Base-by-base conservation (phyloP, 1,284 basidiomycete genomes). In the Pseudozyma sp. region DNA sequence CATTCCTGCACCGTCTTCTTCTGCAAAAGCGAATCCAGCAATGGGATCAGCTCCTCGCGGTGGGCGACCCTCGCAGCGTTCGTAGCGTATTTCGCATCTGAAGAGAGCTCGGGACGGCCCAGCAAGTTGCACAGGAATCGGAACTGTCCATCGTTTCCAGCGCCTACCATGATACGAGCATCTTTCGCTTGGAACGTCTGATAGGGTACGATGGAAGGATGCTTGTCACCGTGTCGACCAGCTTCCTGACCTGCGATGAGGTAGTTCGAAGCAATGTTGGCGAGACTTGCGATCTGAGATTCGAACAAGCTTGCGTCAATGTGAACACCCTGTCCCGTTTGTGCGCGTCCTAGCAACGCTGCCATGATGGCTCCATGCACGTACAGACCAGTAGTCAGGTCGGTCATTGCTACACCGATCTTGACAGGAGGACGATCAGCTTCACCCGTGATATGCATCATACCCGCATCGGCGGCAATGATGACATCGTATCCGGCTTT, bases 231-330 rank as follows among this genome's bases (percentile, higher is more conserved):
- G 85, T 94, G 91, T 53, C 95, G 88, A n/a, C 89, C 88, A 10
- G 92, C 95, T 85, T 96, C 93, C 85, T 92, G 87, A 1, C 92
- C 92, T 8, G 92, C 89, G 64, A 97, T 92, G 53, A 97, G 89
- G 86, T 94, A 97, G 86, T 95, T 97, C 12, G 92, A 93, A 5
- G 92, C 95, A 64, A 98, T 94, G 83, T 97, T 97, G 1, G 91
- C 94, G 7, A 97, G 89, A 9, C 92, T 93, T 9, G 95, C 94
- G 59, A 97, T 90, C 91, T 95, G 85, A 31, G 67, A 77, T 44
- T 85, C 78, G 43, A 96, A 86, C 83, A 93, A 94, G 79, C 91
- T 92, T 80, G 80, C 80, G 52, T 97, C 95, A 57, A 97, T 93
- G 89, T 92, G 93, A 10, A 92, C 90, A 1, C 95, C 95, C 80